These are phyloP conservation scores for Malus hybrid DNA, from an alignment of 331 rosid species.

Conservation along the genomic window DNA sequence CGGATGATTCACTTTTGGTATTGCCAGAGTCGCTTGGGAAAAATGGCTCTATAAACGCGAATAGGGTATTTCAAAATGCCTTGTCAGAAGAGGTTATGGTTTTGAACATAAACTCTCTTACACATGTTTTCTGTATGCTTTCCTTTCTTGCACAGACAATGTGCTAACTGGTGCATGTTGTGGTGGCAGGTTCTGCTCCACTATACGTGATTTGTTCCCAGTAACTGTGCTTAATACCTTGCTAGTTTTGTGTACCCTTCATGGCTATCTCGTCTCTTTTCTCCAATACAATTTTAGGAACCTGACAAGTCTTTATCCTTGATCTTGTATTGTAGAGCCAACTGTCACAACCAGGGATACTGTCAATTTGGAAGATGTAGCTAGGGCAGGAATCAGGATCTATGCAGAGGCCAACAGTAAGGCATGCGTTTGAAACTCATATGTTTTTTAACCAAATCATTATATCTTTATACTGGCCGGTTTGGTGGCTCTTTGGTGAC, in stretches of 20 bases:
- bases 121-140: neutral
- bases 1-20: conserved; percentile 56
- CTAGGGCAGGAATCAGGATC: conserved; percentile 39
- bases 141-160: neutral
- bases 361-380: conserved; percentile 41
- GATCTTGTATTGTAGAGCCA: conserved; percentile 46
- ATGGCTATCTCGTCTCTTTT: conserved; percentile 4
- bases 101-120: conserved; percentile 30
- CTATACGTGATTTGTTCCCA: conserved; percentile 71
- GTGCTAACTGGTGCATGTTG: conserved; percentile 49
- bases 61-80: conserved; percentile 40
- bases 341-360: conserved; percentile 29
- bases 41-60: conserved; percentile 39
- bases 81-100: conserved; percentile 62
- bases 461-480: conserved; percentile 55
- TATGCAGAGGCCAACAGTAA: conserved; percentile 36
- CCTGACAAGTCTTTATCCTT: conserved; percentile 23
- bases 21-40: conserved; percentile 31
- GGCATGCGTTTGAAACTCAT: conserved; percentile 34
- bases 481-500: conserved; percentile 33
- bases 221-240: conserved; percentile 67
- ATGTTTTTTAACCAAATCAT: conserved; percentile 20
- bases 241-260: conserved; percentile 31
- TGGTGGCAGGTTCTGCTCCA: conserved; percentile 98
- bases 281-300: conserved; percentile 12